Percentiles rank a stretch among this genome's conserved stretches.
phyloP scores from a whole-genome alignment of 352 stramenopile genomes.

The Globisporangium radiosum region DNA sequence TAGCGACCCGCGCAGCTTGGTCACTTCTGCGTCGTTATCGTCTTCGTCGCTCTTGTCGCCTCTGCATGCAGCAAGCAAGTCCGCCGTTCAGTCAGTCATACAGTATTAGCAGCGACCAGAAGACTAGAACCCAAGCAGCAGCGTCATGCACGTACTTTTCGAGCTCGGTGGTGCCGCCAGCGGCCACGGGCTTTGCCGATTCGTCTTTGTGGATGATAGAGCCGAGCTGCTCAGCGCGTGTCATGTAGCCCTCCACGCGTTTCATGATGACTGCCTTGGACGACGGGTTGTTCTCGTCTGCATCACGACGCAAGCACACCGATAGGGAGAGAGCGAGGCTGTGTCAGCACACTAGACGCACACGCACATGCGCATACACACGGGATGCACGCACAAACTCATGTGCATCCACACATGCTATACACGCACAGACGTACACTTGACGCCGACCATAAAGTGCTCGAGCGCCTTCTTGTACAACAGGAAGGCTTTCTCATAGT shows the following conservation, averaged over 20 bases:
- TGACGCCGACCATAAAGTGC: slow-evolving; percentile 88
- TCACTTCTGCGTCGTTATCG: slow-evolving; percentile 92
- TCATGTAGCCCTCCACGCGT: slow-evolving; percentile 88
- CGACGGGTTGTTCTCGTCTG: slow-evolving; percentile 90
- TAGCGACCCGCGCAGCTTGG: slow-evolving; percentile 94
- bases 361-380: neutral
- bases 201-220: slow-evolving; percentile 68
- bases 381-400: no score
- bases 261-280: slow-evolving; percentile 89
- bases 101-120: neutral
- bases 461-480: slow-evolving; percentile 88
- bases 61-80: slow-evolving; percentile 19
- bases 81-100: neutral
- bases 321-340: neutral
- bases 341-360: neutral
- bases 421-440: slow-evolving; percentile 41
- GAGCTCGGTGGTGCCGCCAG: slow-evolving; percentile 47
- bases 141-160: slow-evolving; percentile 49
- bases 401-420: no score
- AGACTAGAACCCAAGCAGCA: no score
- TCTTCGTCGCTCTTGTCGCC: slow-evolving; percentile 83
- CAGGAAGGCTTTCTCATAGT: slow-evolving; percentile 82
- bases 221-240: slow-evolving; percentile 80
- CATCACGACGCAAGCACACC: no score
- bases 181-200: slow-evolving; percentile 45